These are phyloP conservation scores for Barbarea vulgaris DNA, from an alignment of 345 rosid genomes.

Conservation along the genomic window DNA sequence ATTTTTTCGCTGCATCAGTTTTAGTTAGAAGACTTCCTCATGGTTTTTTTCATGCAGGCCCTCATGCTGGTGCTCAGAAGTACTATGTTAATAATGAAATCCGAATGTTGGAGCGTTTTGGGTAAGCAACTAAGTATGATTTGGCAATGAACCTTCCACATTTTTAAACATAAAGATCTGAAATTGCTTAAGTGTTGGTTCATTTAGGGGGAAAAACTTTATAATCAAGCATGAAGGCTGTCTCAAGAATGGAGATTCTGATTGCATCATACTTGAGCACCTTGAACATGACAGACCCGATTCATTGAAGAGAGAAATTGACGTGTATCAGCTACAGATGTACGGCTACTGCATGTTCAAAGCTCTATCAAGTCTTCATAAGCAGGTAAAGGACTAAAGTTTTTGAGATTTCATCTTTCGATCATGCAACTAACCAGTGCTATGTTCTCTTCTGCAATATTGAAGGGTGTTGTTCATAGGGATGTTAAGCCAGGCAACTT, in stretches of 20 bases:
- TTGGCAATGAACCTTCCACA: neutral
- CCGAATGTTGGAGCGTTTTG: constrained; percentile 88
- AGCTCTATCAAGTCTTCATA: constrained; percentile 86
- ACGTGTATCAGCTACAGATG: constrained; percentile 68
- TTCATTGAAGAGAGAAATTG: constrained; percentile 80
- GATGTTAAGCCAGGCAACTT: constrained; percentile 99
- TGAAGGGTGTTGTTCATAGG: constrained; percentile 87
- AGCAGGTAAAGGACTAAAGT: constrained; percentile 53
- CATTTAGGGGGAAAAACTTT: constrained; percentile 80
- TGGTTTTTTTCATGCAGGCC: constrained; percentile 55
- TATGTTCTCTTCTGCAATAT: constrained; percentile 16
- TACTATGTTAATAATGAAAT: constrained; percentile 71
- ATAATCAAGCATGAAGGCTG: constrained; percentile 78
- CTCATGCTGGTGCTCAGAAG: constrained; percentile 79
- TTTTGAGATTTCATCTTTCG: neutral
- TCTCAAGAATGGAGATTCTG: constrained; percentile 69
- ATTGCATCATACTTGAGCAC: constrained; percentile 87
- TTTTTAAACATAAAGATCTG: constrained; percentile 1
- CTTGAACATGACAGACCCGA: constrained; percentile 96
- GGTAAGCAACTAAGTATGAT: constrained; percentile 67
- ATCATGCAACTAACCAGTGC: constrained; percentile 13
- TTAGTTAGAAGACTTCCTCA: constrained; percentile 26
- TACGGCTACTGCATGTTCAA: constrained; percentile 88
- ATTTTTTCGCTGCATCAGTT: constrained; percentile 16
- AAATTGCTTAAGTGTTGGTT: constrained; percentile 17